A percentile compares a stretch with the other conserved stretches of the same genome.
These are phyloP conservation scores for Quercus berberidifolia DNA, from an alignment of 306 rosid genomes.

Conservation along the genomic window DNA sequence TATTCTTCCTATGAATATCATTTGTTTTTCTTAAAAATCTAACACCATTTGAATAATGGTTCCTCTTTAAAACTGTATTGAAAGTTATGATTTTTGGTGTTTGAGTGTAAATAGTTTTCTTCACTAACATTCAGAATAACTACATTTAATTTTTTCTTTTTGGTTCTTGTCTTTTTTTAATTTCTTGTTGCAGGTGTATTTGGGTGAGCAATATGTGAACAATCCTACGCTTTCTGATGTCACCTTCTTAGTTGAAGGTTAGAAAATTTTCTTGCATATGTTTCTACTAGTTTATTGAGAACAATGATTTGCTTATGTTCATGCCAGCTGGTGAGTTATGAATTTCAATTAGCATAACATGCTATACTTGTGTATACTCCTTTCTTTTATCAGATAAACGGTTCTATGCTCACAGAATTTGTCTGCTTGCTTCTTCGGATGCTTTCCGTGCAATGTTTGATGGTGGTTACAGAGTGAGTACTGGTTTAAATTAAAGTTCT, in stretches of 20 bases:
- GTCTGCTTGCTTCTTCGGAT: conserved; percentile 95
- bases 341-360: background rate
- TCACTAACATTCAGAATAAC: no score
- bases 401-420: conserved; percentile 93
- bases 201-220: conserved; percentile 90
- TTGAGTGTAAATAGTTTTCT: background rate
- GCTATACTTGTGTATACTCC: background rate
- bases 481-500: background rate
- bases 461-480: conserved; percentile 96
- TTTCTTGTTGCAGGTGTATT: conserved; percentile 70
- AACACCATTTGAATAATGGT: background rate
- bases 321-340: background rate
- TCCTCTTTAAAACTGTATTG: background rate
- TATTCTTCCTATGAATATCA: no score
- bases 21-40: no score
- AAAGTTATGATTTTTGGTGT: background rate
- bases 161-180: background rate
- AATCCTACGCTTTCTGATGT: conserved; percentile 82
- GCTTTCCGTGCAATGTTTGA: conserved; percentile 99
- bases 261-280: background rate
- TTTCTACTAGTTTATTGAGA: background rate
- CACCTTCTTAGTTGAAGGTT: conserved; percentile 94
- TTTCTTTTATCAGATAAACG: conserved; percentile 59
- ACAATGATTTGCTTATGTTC: background rate
- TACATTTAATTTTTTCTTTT: background rate